These are phyloP conservation scores for Physcia stellaris DNA, from an alignment of 495 filamentous ascomycete genomes.

Conservation along the genomic window DNA sequence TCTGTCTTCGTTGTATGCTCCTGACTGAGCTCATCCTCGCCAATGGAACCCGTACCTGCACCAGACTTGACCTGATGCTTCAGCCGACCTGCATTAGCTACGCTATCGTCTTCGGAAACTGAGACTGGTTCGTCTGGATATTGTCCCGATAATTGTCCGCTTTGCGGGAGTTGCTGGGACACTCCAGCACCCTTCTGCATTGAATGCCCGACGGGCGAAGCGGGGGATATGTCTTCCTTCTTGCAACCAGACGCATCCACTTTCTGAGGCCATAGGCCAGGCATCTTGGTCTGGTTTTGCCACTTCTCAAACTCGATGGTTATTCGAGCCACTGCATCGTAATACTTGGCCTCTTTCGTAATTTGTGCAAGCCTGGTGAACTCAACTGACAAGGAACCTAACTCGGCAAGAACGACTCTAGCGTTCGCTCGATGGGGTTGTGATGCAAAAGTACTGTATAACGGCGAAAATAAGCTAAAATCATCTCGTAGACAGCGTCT, in stretches of 20 bases:
- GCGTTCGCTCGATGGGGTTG: conserved; percentile 52
- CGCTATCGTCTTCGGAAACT: neutral
- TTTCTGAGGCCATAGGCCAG: conserved; percentile 71
- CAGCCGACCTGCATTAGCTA: neutral
- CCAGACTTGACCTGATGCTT: neutral
- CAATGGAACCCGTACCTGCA: neutral
- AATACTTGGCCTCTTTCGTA: conserved; percentile 77
- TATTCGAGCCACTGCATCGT: conserved; percentile 87
- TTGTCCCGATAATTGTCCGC: neutral
- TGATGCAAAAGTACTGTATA: conserved; percentile 36
- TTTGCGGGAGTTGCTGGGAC: neutral
- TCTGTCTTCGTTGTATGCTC: neutral
- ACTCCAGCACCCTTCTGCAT: conserved; percentile 1
- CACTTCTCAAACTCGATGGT: conserved; percentile 72
- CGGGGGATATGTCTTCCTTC: conserved; percentile 14
- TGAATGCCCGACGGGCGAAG: neutral
- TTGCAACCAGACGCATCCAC: conserved; percentile 68
- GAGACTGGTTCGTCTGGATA: neutral
- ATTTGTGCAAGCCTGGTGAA: conserved; percentile 90
- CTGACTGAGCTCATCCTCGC: neutral
- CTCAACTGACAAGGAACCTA: conserved; percentile 85
- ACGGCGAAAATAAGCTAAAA: conserved; percentile 8
- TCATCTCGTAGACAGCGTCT: neutral
- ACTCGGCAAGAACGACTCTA: conserved; percentile 59
- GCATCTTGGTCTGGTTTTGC: conserved; percentile 59